phyloP scores from a whole-genome alignment of 768 basidiomycete species.

The Boletus speciosus region DNA sequence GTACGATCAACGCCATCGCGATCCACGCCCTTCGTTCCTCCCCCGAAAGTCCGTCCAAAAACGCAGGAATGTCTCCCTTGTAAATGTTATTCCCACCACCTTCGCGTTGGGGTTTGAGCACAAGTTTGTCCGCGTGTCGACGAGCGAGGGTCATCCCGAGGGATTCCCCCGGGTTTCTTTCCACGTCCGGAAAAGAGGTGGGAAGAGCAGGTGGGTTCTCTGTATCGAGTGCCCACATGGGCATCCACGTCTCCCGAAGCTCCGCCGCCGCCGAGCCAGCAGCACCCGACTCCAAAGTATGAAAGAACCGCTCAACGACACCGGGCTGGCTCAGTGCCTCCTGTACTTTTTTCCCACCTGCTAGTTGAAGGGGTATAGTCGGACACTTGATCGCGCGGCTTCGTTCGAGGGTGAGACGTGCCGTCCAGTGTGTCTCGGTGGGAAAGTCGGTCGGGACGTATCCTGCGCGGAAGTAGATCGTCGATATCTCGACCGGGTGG shows the following conservation, averaged over 20 bases:
- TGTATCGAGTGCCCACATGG: conserved; percentile 74
- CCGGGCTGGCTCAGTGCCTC: conserved; percentile 75
- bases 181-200: not conserved
- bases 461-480: conserved; percentile 87
- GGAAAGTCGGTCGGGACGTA: conserved; percentile 85
- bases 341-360: conserved; percentile 94
- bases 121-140: conserved; percentile 49
- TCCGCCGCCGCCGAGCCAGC: conserved; percentile 35
- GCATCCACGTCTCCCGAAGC: conserved; percentile 78
- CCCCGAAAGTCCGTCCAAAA: conserved; percentile 59
- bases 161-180: conserved; percentile 9
- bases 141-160: conserved; percentile 22
- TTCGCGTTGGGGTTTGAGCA: conserved; percentile 97
- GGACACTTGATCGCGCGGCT: conserved; percentile 92
- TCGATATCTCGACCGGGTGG: conserved; percentile 63
- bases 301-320: conserved; percentile 71
- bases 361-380: conserved; percentile 85
- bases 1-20: conserved; percentile 88
- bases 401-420: conserved; percentile 75
- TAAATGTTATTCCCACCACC: conserved; percentile 98
- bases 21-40: conserved; percentile 84
- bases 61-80: conserved; percentile 72
- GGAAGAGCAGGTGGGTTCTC: not conserved
- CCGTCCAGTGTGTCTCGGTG: conserved; percentile 58
- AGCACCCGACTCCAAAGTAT: conserved; percentile 29